Conservation (phyloP, 805 yeast species). For the Wickerhamomyces bisporus region DNA sequence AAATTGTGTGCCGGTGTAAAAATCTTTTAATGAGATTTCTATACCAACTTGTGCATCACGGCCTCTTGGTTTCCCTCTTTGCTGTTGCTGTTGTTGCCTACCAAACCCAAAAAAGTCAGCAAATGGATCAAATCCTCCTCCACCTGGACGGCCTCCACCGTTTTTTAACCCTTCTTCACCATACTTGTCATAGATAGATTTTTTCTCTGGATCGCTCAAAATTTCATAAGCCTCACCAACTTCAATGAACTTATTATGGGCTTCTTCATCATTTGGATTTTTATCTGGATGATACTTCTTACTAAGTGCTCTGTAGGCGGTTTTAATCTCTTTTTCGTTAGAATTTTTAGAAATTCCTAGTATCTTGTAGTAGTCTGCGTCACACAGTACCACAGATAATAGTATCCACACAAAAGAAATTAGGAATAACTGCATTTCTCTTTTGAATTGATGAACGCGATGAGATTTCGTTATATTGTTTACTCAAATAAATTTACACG, state of each 20-base stretch:
- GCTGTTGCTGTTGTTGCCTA: conserved; percentile 26
- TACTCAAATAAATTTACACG: neutral
- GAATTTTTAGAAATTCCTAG: conserved; percentile 70
- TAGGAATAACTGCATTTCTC: no score
- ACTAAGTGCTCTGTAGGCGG: conserved; percentile 76
- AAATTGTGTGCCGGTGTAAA: conserved; percentile 61
- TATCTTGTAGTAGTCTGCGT: conserved; percentile 50
- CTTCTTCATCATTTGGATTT: conserved; percentile 75
- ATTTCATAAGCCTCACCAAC: conserved; percentile 93
- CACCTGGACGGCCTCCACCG: conserved; percentile 46
- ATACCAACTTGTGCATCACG: conserved; percentile 54
- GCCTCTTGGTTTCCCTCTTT: conserved; percentile 47
- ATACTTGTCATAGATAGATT: conserved; percentile 60
- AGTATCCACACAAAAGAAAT: neutral
- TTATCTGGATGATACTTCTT: conserved; percentile 94
- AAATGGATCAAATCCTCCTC: conserved; percentile 53
- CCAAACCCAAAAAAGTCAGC: conserved; percentile 49
- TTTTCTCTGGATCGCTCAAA: conserved; percentile 64
- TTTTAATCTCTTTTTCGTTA: conserved; percentile 73
- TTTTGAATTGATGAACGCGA: no score
- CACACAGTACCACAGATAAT: conserved; percentile 15
- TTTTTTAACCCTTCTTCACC: conserved; percentile 73
- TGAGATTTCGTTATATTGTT: neutral
- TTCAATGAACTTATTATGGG: conserved; percentile 82
- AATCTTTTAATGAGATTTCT: conserved; percentile 54